Base-by-base conservation (phyloP, 129 eudicot species). In the Apium graveolens region DNA sequence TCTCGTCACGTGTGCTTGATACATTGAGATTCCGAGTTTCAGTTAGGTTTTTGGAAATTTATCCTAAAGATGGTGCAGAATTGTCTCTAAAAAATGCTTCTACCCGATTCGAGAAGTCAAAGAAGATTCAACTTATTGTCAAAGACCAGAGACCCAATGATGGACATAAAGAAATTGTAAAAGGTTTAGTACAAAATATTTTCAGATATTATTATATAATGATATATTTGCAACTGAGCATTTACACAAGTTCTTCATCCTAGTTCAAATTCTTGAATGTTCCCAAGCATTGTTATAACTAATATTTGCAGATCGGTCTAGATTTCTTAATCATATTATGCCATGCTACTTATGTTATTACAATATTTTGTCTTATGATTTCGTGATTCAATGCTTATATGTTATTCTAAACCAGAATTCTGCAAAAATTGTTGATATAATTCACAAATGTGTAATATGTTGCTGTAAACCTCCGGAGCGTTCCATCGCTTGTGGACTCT, bases 21-120 rank as follows among this genome's bases (percentile, higher is more conserved):
- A 84, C 62, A 71, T 82, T 94, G 73, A 83, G 97, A 74, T 77
- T 75, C 18, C 81, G 92, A 77, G 89, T 94, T 65, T 82, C 87
- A 16, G 86, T 88, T 89, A 91, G 92, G 88, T 94, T 94, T 39
- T 77, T 94, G 72, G 86, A 97, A 39, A 83, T 87, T 10, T 90
- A 84, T 82, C 98, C 98, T 46, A 78, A 84, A 65, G 41, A 85
- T 21, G 96, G 93, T 8, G 93, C 96, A 9, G 90, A 85, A 76
- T 74, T 89, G 24, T 79, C 87, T 37, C 51, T 89, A 39, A 91
- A 86, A 71, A 76, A 88, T 51, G 78, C 75, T 46, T 70, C 88
- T 51, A 55, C 71, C n/a, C 89, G 88, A 84, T 84, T 94, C 77
- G 96, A 91, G 38, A 94, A 83, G 82, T 84, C 84, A 35, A 91